Conservation (phyloP, 2,329 filamentous ascomycete species). For the Fusarium longipes region DNA sequence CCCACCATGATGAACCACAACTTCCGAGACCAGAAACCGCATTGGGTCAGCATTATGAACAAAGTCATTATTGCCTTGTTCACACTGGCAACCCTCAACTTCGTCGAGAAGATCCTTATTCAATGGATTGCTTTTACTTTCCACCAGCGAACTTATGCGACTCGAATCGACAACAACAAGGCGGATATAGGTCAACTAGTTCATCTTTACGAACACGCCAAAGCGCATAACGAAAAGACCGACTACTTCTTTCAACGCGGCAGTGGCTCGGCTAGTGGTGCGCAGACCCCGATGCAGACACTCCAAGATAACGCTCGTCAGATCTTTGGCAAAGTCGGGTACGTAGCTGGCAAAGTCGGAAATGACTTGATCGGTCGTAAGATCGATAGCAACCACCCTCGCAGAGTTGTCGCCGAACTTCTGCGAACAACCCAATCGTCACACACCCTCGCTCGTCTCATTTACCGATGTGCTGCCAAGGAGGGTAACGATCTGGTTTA, state of each 20-base stretch:
- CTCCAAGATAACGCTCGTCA: conserved; percentile 80
- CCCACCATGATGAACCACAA: conserved; percentile 77
- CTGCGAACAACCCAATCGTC: conserved; percentile 77
- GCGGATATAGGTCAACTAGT: conserved; percentile 78
- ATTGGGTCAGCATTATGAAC: conserved; percentile 83
- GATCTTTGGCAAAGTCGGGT: conserved; percentile 82
- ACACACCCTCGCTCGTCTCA: conserved; percentile 85
- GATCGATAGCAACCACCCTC: conserved; percentile 78
- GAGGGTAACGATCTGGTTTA: conserved; percentile 80
- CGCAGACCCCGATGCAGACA: conserved; percentile 78
- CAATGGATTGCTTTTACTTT: conserved; percentile 96
- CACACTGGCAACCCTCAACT: conserved; percentile 81
- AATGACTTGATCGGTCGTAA: conserved; percentile 90
- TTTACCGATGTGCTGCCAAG: conserved; percentile 87
- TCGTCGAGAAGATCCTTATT: conserved; percentile 91
- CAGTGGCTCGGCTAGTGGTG: conserved; percentile 63
- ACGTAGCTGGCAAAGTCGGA: conserved; percentile 85
- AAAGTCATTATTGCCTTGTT: conserved; percentile 90
- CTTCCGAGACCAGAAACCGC: conserved; percentile 52
- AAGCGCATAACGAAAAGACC: conserved; percentile 72
- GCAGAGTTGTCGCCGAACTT: conserved; percentile 85
- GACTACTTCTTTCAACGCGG: conserved; percentile 62
- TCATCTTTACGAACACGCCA: conserved; percentile 75
- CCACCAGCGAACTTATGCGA: conserved; percentile 89
- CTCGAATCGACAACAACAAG: conserved; percentile 92